These are phyloP conservation scores for Limnanthes douglasii DNA, from an alignment of 345 rosid genomes.

Conservation along the genomic window DNA sequence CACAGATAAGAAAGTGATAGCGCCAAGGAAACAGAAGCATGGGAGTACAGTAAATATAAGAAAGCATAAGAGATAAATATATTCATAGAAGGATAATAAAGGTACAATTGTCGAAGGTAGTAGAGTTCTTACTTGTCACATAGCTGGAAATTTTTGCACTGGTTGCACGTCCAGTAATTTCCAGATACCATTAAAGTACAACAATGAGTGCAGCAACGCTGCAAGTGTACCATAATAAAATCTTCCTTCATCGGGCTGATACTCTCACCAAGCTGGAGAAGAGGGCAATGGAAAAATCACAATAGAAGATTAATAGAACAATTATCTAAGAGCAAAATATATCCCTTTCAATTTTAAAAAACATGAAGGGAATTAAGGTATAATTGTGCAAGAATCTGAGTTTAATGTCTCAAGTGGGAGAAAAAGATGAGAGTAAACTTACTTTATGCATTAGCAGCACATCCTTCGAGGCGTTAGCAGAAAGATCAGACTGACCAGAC, in stretches of 20 bases:
- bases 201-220: constrained; percentile 83
- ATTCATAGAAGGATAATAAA: constrained; percentile 2
- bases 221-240: constrained; percentile 98
- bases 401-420: too few relatives aligned
- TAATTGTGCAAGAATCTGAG: too few relatives aligned
- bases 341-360: background rate
- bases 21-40: constrained; percentile 7
- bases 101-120: constrained; percentile 5
- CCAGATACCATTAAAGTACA: constrained; percentile 86
- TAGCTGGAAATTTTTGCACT: constrained; percentile 84
- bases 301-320: constrained; percentile 3
- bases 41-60: constrained; percentile 3
- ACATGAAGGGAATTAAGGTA: constrained; percentile 2
- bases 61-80: background rate
- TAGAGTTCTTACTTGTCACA: constrained; percentile 68
- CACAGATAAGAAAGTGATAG: background rate
- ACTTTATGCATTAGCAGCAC: constrained; percentile 92
- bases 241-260: constrained; percentile 98
- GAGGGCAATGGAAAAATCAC: constrained; percentile 5
- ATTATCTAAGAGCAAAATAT: background rate
- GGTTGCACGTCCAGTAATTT: constrained; percentile 79
- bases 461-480: constrained; percentile 86
- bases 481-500: constrained; percentile 86
- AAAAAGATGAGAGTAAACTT: constrained; percentile 10
- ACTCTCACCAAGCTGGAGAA: constrained; percentile 89